These are phyloP conservation scores for Wallemia hederae DNA, from an alignment of 1,284 basidiomycete genomes.

Conservation along the genomic window DNA sequence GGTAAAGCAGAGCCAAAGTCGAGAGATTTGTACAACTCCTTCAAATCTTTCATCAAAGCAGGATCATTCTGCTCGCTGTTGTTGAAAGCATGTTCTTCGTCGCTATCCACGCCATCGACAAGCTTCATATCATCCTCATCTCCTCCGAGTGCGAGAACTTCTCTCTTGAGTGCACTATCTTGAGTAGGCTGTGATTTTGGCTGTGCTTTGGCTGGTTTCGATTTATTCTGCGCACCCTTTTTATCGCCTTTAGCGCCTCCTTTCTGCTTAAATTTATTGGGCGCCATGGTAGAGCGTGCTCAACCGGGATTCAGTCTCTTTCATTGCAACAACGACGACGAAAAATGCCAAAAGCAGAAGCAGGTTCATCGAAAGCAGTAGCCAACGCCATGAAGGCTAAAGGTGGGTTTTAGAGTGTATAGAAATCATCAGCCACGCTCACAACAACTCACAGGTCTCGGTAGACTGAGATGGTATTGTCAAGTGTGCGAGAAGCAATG, in stretches of 20 bases:
- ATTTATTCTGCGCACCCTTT: too few relatives aligned
- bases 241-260: background rate
- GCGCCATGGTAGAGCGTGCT: background rate
- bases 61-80: constrained; percentile 10
- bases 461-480: constrained; percentile 79
- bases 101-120: constrained; percentile 19
- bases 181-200: background rate
- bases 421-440: background rate
- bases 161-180: constrained; percentile 12
- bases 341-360: constrained; percentile 20
- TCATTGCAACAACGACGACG: background rate
- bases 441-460: constrained; percentile 24
- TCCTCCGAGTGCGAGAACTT: constrained; percentile 24
- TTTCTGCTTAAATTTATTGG: background rate
- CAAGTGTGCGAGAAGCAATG: constrained; percentile 91
- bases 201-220: background rate
- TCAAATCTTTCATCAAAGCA: constrained; percentile 6
- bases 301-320: background rate
- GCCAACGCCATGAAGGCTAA: constrained; percentile 92
- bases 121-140: constrained; percentile 24
- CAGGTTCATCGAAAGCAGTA: constrained; percentile 47
- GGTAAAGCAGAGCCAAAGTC: constrained; percentile 7
- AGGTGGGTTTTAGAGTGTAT: constrained; percentile 16
- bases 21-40: constrained; percentile 1
- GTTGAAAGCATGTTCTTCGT: constrained; percentile 11